Evolutionary conservation across 192 early-diverging fungal genomes (phyloP), one percentile per base, ranked within the genome.

Genomic region (Rhizoclosmatium sp.): DNA sequence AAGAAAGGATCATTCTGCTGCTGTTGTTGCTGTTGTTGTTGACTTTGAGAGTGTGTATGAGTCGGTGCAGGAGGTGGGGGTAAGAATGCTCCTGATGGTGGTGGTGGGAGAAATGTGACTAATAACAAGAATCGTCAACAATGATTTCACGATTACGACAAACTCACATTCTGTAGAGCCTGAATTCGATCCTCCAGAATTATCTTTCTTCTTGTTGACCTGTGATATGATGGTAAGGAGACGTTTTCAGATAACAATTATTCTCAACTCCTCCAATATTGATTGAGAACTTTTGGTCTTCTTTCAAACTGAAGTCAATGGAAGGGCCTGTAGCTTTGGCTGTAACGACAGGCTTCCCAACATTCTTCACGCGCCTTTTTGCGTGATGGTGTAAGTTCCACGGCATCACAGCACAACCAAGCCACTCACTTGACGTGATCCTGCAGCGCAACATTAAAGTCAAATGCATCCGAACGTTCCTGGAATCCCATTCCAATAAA

Each of bases 371-470:
- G 31, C 78, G 71, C 48, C 84, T 85, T 40, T 46, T 31, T 31
- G 23, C 4, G 14, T 12, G 47, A 47, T 23, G 49, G 12, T 54
- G 76, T 7, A 9, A 31, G 31, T 31, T 31, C 31, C 31, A 31
- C 31, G 31, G 31, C 31, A 31, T 31, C 31, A 31, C 31, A 31
- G 31, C 31, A 31, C 31, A 61, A n/a, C 19, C 19, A 4, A 62
- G 60, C 21, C 21, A 21, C 80, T 58, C 76, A 93, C 92, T 92
- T 93, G 72, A 83, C 80, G 76, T 90, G 91, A 82, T 97, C 95
- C 83, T 95, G 94, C 3, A 97, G 81, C 1, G 94, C 91, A 2
- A 97, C 95, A 77, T 97, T 95, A 70, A 95, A 95, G 80, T 97
- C 95, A 85, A 97, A 97, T 2, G 95, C 92, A 74, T 89, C 85